Conservation (phyloP, 192 early-diverging fungal genomes). For the Coemansia sp. region DNA sequence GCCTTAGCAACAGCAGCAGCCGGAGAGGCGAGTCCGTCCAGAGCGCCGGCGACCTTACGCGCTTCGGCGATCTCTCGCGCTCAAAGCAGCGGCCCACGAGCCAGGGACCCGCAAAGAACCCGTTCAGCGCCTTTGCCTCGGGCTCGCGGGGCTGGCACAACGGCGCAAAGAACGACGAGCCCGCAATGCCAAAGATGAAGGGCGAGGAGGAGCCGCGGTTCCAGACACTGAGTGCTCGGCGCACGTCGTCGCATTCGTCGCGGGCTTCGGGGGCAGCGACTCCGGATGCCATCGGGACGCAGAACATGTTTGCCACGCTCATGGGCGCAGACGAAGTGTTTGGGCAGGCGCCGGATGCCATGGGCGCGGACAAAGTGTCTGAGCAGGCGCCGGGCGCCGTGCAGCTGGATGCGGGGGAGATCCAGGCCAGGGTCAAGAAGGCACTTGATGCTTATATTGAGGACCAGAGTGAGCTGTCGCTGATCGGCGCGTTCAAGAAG, state of each 20-base stretch:
- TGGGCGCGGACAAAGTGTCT: neutral
- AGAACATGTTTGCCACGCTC: conserved; percentile 1
- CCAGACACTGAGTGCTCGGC: neutral
- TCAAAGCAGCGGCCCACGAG: conserved; percentile 1
- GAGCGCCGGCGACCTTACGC: conserved; percentile 61
- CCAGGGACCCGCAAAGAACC: neutral
- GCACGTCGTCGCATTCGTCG: neutral
- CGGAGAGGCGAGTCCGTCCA: conserved; percentile 47
- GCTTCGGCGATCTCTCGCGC: conserved; percentile 64
- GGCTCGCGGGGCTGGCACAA: conserved; percentile 45
- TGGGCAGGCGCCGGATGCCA: neutral
- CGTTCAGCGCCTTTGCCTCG: conserved; percentile 28
- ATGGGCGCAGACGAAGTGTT: neutral
- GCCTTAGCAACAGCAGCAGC: conserved; percentile 65
- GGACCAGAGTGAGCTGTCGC: neutral
- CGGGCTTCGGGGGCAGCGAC: neutral
- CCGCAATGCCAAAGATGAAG: too few relatives aligned
- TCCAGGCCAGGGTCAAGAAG: neutral
- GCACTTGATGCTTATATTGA: neutral
- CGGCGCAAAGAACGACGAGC: neutral
- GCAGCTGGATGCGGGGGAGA: neutral
- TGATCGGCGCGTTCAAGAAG: neutral
- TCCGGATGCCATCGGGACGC: neutral
- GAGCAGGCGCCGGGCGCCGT: neutral
- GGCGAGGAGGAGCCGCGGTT: too few relatives aligned